A percentile compares a stretch with the other conserved stretches of the same genome.
These are phyloP conservation scores for Periconia sp. DNA, from an alignment of 2,329 filamentous ascomycete species.

Conservation along the genomic window DNA sequence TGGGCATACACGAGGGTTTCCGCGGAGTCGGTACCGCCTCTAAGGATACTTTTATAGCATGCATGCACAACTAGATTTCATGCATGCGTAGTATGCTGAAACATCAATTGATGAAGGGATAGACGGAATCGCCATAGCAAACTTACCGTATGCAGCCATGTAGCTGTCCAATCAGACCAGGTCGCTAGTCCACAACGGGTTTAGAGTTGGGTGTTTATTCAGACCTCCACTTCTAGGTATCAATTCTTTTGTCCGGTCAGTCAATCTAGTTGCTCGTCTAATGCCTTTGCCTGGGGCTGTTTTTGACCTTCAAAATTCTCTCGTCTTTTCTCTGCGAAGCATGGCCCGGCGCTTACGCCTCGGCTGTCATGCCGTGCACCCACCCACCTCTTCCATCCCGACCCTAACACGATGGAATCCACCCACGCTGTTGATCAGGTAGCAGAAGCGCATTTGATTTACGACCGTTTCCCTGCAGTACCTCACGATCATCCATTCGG, in stretches of 20 bases:
- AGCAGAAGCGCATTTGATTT: background rate
- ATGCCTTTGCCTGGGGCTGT: background rate
- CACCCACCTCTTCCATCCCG: too few species aligned
- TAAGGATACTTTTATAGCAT: background rate
- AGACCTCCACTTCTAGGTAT: background rate
- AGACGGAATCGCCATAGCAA: too few species aligned
- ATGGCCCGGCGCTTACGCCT: background rate
- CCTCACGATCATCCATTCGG: too few species aligned
- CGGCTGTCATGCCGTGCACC: background rate
- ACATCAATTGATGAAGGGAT: too few species aligned
- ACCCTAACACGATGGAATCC: background rate
- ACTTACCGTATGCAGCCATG: too few species aligned
- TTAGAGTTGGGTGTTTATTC: background rate
- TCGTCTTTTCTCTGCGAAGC: background rate
- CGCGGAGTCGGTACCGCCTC: too few species aligned
- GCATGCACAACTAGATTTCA: background rate
- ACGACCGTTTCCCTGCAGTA: too few species aligned
- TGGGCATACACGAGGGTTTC: background rate
- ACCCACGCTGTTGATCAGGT: background rate
- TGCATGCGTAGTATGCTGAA: too few species aligned
- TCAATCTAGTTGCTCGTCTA: background rate
- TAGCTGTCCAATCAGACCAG: too few species aligned
- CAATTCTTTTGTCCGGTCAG: background rate
- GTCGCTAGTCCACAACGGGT: background rate
- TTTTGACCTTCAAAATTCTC: background rate